Conservation (phyloP, 345 rosid genomes). For the Eucalyptus cloeziana region DNA sequence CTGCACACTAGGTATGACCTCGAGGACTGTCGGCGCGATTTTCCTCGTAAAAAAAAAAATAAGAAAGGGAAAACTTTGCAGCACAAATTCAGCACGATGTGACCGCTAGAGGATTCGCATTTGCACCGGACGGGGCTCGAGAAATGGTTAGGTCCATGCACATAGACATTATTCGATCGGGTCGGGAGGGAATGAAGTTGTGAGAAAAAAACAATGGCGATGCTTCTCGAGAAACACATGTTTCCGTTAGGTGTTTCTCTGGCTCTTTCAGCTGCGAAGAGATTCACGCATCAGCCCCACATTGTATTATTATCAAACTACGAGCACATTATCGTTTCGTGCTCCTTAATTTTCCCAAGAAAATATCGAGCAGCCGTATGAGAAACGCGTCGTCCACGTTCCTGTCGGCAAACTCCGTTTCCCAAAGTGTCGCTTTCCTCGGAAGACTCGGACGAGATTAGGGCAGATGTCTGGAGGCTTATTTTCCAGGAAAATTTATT, state of each 20-base stretch:
- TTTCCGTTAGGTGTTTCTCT: neutral
- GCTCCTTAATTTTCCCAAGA: neutral
- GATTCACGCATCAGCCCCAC: neutral
- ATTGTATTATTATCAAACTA: too few species aligned
- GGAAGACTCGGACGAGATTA: neutral
- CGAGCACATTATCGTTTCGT: neutral
- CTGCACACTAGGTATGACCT: fast-evolving
- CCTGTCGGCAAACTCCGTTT: neutral
- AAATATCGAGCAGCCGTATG: neutral
- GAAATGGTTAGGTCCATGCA: neutral
- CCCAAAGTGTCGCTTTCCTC: neutral
- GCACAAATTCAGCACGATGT: neutral
- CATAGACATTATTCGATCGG: neutral
- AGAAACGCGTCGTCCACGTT: neutral
- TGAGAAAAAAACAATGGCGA: neutral
- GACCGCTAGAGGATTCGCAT: neutral
- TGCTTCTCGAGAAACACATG: neutral
- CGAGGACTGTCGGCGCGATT: neutral
- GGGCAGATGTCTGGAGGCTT: neutral
- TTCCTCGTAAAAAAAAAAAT: fast-evolving
- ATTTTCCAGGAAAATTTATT: neutral
- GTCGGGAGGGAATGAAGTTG: neutral
- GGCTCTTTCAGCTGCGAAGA: neutral
- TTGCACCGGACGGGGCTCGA: neutral
- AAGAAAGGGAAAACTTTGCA: neutral